Evolutionary conservation across 257 asterid genomes (phyloP), one percentile per base, ranked within the genome.

Genomic region (Orobanche coerulescens): DNA sequence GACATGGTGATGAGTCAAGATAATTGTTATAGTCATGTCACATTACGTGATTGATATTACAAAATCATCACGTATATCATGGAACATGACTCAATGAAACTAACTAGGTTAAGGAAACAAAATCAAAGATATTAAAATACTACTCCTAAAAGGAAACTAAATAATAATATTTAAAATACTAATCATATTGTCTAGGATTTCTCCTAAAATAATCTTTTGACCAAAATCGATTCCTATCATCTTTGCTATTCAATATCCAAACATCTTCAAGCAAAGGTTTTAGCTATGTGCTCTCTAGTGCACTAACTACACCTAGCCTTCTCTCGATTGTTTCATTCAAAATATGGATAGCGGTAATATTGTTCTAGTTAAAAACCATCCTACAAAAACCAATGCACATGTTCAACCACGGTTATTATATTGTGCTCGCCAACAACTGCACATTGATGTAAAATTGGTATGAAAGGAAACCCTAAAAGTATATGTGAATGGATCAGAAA

Each of bases 401-500:
- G 22, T 55, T 24, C 55, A 63, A 18, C 6, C 8, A 28, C 3
- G 25, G 11, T 5, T n/a, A 53, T 34, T 20, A 46, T 18, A 18
- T 18, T 6, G 59, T 58, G 42, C 42, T 33, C 49, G 3, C 53
- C 22, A 54, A 23, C 11, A 48, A 7, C 57, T 9, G 30, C 8
- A 15, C 47, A 7, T 37, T 0, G 23, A 64, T 40, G 49, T 61
- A 37, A 37, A 12, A 37, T 18, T 53, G 4, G 23, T n/a, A 55
- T 24, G 1, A 25, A 48, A 28, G 37, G 63, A 0, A 6, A n/a
- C 26, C 51, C 43, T 7, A 48, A 56, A 15, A 31, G 39, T 23
- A 19, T 25, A 23, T 26, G 40, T 8, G 18, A 66, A 54, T 4
- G 55, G 51, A 62, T 57, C 25, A 66, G 52, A 59, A 8, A 26